These are phyloP conservation scores for Ganoderma lingzhi DNA, from an alignment of 1,284 basidiomycete genomes.

Conservation along the genomic window DNA sequence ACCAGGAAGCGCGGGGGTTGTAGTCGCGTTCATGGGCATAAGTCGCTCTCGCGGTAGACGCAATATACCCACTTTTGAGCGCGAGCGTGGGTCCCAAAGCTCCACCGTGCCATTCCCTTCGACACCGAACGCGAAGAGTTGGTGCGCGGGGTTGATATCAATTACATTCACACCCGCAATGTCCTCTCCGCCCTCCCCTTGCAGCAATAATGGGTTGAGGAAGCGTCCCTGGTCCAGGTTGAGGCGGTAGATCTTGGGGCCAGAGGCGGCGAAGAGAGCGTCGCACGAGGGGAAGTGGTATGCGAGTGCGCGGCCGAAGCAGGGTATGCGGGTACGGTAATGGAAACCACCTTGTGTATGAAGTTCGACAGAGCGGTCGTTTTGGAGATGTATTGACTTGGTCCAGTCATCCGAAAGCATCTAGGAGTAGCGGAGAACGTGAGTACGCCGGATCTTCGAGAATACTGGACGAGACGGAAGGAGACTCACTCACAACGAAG, in stretches of 20 bases:
- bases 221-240: conserved; percentile 97
- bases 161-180: conserved; percentile 89
- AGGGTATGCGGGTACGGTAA: conserved; percentile 93
- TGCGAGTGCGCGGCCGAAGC: conserved; percentile 90
- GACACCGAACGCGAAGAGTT: conserved; percentile 89
- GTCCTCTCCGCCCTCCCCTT: conserved; percentile 59
- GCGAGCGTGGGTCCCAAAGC: conserved; percentile 95
- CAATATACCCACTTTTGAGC: conserved; percentile 82
- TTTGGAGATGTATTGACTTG: conserved; percentile 96
- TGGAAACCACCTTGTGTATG: conserved; percentile 96
- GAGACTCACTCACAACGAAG: conserved; percentile 87
- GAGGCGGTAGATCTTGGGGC: conserved; percentile 89
- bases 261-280: conserved; percentile 71
- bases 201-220: conserved; percentile 79
- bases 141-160: conserved; percentile 95
- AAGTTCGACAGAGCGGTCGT: conserved; percentile 93
- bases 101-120: conserved; percentile 89
- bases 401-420: conserved; percentile 99
- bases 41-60: conserved; percentile 74
- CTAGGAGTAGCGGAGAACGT: conserved; percentile 52
- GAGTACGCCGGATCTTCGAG: neutral
- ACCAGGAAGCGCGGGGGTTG: conserved; percentile 50
- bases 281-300: conserved; percentile 70
- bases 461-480: conserved; percentile 11
- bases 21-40: conserved; percentile 51